Conservation (phyloP, 495 filamentous ascomycete species). For the Lepidopterella palustris region DNA sequence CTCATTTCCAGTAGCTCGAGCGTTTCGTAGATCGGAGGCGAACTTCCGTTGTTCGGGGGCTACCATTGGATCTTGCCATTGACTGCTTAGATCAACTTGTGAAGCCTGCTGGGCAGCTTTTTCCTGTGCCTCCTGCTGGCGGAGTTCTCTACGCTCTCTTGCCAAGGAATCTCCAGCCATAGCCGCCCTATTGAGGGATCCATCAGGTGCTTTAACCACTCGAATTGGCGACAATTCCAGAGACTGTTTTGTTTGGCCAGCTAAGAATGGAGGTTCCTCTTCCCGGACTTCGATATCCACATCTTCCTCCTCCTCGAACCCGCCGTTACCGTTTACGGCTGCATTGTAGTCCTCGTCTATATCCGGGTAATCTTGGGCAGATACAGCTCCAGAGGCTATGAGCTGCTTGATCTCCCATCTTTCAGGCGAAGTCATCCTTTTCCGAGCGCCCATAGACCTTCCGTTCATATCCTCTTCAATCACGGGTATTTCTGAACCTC, state of each 20-base stretch:
- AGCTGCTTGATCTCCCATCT: slow-evolving; percentile 96
- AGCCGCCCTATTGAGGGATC: slow-evolving; percentile 88
- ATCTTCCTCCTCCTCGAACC: slow-evolving; percentile 93
- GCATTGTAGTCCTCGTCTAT: slow-evolving; percentile 91
- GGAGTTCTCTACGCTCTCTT: slow-evolving; percentile 80
- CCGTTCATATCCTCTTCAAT: slow-evolving; percentile 56
- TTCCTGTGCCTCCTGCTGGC: slow-evolving; percentile 81
- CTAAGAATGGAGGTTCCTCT: slow-evolving; percentile 93
- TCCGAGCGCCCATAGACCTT: slow-evolving; percentile 56
- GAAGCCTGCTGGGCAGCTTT: slow-evolving; percentile 70
- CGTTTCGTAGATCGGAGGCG: slow-evolving; percentile 68
- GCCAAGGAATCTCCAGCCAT: slow-evolving; percentile 89
- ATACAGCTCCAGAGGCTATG: slow-evolving; percentile 88
- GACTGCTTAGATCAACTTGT: slow-evolving; percentile 77
- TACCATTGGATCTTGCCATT: slow-evolving; percentile 97
- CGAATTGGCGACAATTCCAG: slow-evolving; percentile 91
- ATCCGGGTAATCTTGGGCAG: slow-evolving; percentile 87
- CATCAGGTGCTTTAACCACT: slow-evolving; percentile 95
- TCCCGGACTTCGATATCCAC: slow-evolving; percentile 94
- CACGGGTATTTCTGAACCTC: slow-evolving; percentile 59
- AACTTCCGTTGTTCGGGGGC: slow-evolving; percentile 77
- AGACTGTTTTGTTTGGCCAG: slow-evolving; percentile 92
- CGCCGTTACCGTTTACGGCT: slow-evolving; percentile 74
- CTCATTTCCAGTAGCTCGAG: slow-evolving; percentile 52
- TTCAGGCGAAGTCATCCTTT: slow-evolving; percentile 92